Base-by-base conservation (phyloP, 257 asterid genomes). In the Apocynum venetum region DNA sequence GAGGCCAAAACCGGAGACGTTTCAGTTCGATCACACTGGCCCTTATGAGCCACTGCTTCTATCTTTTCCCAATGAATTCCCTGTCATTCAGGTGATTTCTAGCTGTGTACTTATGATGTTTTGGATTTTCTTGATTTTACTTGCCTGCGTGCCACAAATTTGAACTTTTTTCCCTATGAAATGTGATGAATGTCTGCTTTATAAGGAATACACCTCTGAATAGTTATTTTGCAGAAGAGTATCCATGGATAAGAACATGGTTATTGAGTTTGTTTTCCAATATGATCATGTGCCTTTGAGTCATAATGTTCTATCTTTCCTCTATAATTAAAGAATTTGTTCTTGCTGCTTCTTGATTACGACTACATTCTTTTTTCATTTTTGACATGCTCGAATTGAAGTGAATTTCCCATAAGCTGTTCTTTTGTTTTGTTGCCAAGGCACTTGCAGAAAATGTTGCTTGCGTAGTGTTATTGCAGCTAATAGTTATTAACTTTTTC, bases 21-120 rank as follows among this genome's bases (percentile, higher is more conserved):
- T 74, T 72, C 84, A 82, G 51, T 75, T 87, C 80, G 87, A 89
- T 76, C 87, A 75, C 74, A 68, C 80, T 31, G 94, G 96, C 44
- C 90, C 96, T 5, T 93, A 88, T 72, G 99, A 93, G 81, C 96
- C 98, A 48, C 88, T 95, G 76, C 71, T 85, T 80, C 88, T 95
- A 64, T 93, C 98, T 77, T 73, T 63, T 9, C 85, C 91, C 0
- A 90, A 78, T 64, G 90, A 86, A 82, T 76, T 71, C 79, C 91
- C 96, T n/a, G 76, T 76, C 20, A 85, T 90, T 13, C 95, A 95
- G 97, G 98, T 92, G 70, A 81, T 70, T 81, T 74, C 65, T 19
- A 9, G 56, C 72, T 53, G 3, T 71, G 4, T 67, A 67, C 2
- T 31, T 66, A 15, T 14, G 12, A 3, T 14, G 15, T 4, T 66